Evolutionary conservation across 352 stramenopile species (phyloP).

Genomic region (Phytophthora uliginosa): DNA sequence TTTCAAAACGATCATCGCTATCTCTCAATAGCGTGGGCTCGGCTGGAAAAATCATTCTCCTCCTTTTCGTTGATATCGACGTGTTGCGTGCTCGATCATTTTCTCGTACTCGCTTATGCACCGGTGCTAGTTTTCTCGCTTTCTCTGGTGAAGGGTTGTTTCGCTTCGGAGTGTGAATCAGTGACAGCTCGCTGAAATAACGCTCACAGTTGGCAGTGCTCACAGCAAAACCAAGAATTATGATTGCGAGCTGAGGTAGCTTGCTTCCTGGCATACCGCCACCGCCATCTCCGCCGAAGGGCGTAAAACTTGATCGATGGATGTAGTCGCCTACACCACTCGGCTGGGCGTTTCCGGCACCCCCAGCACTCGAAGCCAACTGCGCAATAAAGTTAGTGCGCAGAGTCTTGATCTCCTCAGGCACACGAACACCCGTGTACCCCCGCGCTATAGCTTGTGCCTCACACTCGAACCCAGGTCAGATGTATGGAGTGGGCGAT

Average conservation of each 20-base stretch:
- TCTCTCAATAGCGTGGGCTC: neutral
- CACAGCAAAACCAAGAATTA: conserved; percentile 7
- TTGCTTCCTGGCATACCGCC: conserved; percentile 21
- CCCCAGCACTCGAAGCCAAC: no score
- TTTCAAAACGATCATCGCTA: no score
- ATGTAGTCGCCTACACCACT: no score
- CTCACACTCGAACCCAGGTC: no score
- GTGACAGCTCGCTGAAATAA: conserved; percentile 21
- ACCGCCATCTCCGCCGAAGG: no score
- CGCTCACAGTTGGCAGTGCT: conserved; percentile 20
- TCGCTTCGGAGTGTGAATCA: conserved; percentile 24
- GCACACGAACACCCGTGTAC: no score
- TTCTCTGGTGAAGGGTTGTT: conserved; percentile 8
- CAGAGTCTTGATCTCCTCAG: no score
- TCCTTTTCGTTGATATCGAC: neutral
- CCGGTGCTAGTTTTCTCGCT: neutral
- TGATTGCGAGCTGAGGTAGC: conserved; percentile 2
- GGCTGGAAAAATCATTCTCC: neutral
- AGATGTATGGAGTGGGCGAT: no score
- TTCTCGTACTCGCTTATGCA: neutral
- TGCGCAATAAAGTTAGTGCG: no score
- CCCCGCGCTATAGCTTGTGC: no score
- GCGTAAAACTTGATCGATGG: no score
- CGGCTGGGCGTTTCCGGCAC: no score
- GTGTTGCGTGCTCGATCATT: neutral